Base-by-base conservation (phyloP, 164 flowering plant genomes). In the Liriodendron chinense region DNA sequence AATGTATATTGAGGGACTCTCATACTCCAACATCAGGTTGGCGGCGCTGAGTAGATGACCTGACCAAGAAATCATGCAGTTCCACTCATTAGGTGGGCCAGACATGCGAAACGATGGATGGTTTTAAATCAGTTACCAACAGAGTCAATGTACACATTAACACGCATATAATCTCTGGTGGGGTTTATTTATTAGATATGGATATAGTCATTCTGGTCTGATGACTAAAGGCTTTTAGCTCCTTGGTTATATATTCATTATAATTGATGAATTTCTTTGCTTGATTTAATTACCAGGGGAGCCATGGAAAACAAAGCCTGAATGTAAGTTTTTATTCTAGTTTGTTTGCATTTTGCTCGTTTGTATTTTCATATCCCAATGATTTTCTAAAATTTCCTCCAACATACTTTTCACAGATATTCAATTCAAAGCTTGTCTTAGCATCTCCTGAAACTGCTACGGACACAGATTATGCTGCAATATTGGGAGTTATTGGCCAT, bases 241-340 rank as follows among this genome's bases (percentile, higher is more conserved):
- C 8, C 20, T 62, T 77, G 34, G 28, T 34, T 22, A 65, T 24
- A 22, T 56, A 74, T 63, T 50, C 57, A 9, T 43, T 61, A 6
- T 9, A 22, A 18, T 59, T 59, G 18, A 47, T 72, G n/a, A 68
- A n/a, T 50, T 8, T 53, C 59, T 71, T 74, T 65, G 72, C n/a
- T 80, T 69, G 24, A 47, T 74, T 49, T 72, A 2, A 56, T 84
- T 77, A n/a, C 73, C 89, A 96, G 99, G 99, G 99, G 99, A 71
- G 99, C 99, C 47, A 96, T 96, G 99, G 99, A 96, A 76, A 96
- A 96, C 87, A 96, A 96, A 96, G 98, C 80, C 80, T 96, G 79
- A 96, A 96, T 85, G 98, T 96, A 89, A 57, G 91, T 28, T 68
- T 56, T 65, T 56, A 18, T 26, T 73, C 65, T 6, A 2, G 1